Evolutionary conservation across 2,329 filamentous ascomycete genomes (phyloP).

Genomic region (Fusarium pseudonygamai): DNA sequence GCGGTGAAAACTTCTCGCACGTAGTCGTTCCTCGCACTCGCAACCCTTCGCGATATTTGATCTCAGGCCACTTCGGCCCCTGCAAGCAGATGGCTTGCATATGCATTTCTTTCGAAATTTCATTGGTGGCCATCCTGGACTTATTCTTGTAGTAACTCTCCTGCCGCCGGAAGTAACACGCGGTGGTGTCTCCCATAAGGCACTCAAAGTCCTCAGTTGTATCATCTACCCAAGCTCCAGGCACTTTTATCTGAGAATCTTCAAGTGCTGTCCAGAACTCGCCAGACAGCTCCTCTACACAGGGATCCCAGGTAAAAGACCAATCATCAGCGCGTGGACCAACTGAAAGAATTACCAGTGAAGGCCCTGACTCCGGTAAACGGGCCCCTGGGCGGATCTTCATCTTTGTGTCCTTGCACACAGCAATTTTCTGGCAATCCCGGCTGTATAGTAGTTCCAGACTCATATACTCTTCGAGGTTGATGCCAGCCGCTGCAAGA

Average conservation of each 20-base stretch:
- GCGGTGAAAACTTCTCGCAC: background rate
- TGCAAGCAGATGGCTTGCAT: background rate
- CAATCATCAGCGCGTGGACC: rapidly evolving
- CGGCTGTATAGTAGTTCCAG: rapidly evolving
- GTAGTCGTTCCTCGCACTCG: background rate
- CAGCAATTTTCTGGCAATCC: rapidly evolving
- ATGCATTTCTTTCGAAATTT: background rate
- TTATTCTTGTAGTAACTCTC: too few relatives aligned
- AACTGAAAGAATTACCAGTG: rapidly evolving
- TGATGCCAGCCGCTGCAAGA: background rate
- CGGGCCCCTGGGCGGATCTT: rapidly evolving
- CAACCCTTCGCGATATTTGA: background rate
- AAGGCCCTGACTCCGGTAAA: background rate
- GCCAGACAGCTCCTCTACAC: background rate
- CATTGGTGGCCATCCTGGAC: too few relatives aligned
- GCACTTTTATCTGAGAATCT: rapidly evolving
- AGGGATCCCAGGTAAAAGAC: background rate
- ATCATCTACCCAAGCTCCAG: background rate
- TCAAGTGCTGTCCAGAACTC: background rate
- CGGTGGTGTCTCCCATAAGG: rapidly evolving
- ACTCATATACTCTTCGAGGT: background rate
- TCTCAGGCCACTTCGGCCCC: background rate
- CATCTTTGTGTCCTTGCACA: background rate
- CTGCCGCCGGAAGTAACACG: background rate
- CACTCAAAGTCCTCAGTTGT: rapidly evolving